These are phyloP conservation scores for Hygrocybe coccinea DNA, from an alignment of 768 basidiomycete genomes.

Conservation along the genomic window DNA sequence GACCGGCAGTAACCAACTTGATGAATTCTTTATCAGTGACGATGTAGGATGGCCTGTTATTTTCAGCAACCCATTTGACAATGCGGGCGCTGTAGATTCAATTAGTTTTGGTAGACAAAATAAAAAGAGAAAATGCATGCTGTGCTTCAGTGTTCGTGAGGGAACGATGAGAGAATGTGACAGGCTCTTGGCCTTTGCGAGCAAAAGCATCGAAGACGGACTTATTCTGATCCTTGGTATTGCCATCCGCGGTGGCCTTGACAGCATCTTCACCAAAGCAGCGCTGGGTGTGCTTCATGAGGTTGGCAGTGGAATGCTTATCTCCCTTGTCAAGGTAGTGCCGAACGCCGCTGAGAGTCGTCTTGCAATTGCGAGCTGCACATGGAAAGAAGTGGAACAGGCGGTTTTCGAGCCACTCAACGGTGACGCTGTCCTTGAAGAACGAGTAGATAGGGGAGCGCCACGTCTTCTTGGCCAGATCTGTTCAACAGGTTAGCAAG, in stretches of 20 bases:
- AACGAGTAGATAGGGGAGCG: constrained; percentile 25
- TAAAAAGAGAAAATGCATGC: constrained; percentile 14
- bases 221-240: constrained; percentile 20
- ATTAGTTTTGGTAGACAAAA: background rate
- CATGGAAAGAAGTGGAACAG: constrained; percentile 24
- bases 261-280: background rate
- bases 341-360: constrained; percentile 1
- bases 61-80: constrained; percentile 34
- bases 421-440: constrained; percentile 16
- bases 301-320: constrained; percentile 25
- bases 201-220: constrained; percentile 19
- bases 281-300: constrained; percentile 20
- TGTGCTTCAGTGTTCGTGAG: constrained; percentile 22
- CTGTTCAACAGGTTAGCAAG: constrained; percentile 10
- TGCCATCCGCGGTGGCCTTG: background rate
- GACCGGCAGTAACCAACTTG: constrained; percentile 30
- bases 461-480: constrained; percentile 22
- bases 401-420: constrained; percentile 16
- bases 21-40: constrained; percentile 29
- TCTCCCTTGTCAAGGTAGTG: constrained; percentile 24
- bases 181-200: constrained; percentile 22
- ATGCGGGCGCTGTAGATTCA: constrained; percentile 21
- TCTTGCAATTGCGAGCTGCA: constrained; percentile 13
- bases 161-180: constrained; percentile 27
- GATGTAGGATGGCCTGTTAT: constrained; percentile 27